Base-by-base conservation (phyloP, 2,329 filamentous ascomycete genomes). In the Septoria petroselini region DNA sequence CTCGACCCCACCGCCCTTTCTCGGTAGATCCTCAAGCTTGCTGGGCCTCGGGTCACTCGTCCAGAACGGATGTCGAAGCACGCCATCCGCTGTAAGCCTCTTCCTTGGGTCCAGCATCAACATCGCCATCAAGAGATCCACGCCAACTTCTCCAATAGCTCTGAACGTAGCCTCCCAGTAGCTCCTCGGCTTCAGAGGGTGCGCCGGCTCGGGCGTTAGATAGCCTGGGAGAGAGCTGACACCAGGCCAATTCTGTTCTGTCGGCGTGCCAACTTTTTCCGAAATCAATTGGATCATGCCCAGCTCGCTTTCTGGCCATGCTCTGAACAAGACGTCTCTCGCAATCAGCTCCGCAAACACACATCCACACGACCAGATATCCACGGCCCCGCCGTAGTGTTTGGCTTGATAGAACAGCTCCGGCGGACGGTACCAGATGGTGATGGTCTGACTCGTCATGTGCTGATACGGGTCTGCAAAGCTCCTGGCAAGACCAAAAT, bases 361-460 rank as follows among this genome's bases (percentile, higher is more conserved):
- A 65, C 88, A 83, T 41, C 89, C 93, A 48, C 95, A 86, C 40
- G 86, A 91, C 91, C 93, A 98, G 52, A 98, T 78, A 67, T 98
- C 93, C 15, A 96, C 93, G 5, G 85, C 87, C 18, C 90, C 90
- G 35, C 84, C 84, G 73, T 98, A 98, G 71, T 93, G 88, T 50
- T 83, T 81, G 2, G 90, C 89, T 51, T 91, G 90, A 65, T 91
- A 96, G 57, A 97, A 83, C 17, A 98, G 80, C 75, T 98, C 93
- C 0, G 91, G 91, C 0, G 93, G 91, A 1, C 91, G 81, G 74
- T 97, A 98, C 90, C 93, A 98, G 58, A 90, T 83, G 14, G 93
- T 98, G 68, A 98, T 95, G 58, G 96, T 91, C 64, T 93, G 90
- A 64, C 84, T 83, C 1, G 91, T 96, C 93, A 98, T 98, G 60